Conservation (phyloP, 2,329 filamentous ascomycete species). For the Fusarium verticillioides region DNA sequence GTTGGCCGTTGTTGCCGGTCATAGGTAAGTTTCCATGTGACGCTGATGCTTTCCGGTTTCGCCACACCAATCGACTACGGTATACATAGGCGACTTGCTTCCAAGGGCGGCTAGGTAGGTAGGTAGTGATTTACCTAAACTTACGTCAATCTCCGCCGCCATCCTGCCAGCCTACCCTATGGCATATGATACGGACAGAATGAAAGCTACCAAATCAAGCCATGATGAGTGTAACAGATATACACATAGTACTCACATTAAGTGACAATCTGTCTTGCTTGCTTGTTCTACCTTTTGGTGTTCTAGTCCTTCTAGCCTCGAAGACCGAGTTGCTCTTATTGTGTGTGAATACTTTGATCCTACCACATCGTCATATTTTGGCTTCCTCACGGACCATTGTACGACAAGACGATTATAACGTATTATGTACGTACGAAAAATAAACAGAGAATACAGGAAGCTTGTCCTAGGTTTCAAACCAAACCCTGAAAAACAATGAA, state of each 20-base stretch:
- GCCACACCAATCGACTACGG: conserved; percentile 18
- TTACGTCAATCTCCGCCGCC: conserved; percentile 2
- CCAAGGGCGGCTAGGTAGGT: not conserved
- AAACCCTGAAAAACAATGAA: not conserved
- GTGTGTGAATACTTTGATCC: not conserved
- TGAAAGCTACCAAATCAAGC: not conserved
- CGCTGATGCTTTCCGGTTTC: conserved; percentile 25
- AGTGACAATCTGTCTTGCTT: not conserved
- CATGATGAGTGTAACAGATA: not conserved
- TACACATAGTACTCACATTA: not conserved
- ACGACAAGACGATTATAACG: no score
- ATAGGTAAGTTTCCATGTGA: conserved; percentile 32
- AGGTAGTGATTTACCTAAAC: not conserved
- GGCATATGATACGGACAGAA: not conserved
- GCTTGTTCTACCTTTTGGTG: not conserved
- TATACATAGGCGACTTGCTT: not conserved
- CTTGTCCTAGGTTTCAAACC: no score
- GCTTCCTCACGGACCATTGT: not conserved
- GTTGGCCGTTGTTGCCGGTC: conserved; percentile 10
- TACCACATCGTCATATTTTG: not conserved
- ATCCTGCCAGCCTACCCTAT: not conserved
- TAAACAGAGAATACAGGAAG: not conserved
- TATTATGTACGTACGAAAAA: not conserved
- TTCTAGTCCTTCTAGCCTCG: not conserved
- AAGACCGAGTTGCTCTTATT: not conserved